Evolutionary conservation across 2,329 filamentous ascomycete species (phyloP), one percentile per base, ranked within the genome.

Genomic region (Trichoderma sp.): DNA sequence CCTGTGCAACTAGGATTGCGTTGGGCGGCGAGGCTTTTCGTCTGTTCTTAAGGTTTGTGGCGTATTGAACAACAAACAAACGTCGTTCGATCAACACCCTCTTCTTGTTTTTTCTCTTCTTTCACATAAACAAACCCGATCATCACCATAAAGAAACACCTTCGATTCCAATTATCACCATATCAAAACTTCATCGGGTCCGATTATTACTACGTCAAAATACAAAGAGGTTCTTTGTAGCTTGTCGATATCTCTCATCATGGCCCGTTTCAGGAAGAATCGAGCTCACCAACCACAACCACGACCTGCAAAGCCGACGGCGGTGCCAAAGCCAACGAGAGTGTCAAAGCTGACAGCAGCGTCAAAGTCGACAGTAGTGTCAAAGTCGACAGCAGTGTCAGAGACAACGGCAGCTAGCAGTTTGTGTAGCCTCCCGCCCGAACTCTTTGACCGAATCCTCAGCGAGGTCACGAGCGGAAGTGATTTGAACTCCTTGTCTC

Each of bases 401-500:
- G 3, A 11, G 8, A 5, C n/a, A 8, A 43, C n/a, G 47, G 32
- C 30, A 6, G 70, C 63, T 60, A 26, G 21, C 12, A 21, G 24
- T 7, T 28, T 72, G 6, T 3, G 39, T 8, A 51, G 36, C 24
- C 39, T 73, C 18, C 71, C 71, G 2, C 21, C 15, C 4, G 71
- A 73, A n/a, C 30, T 73, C 21, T 12, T 66, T 4, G 9, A 60
- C 4, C 28, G 53, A 9, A 71, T 73, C 28, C 6, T 71, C 21
- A 9, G 8, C 12, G 3, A 39, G 12, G 21, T 73, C 34, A 14
- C 6, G 15, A 28, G 11, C 8, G 7, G 3, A 6, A 6, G 14
- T 4, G 71, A 72, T 43, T 18, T 72, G 5, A 70, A 15, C 30
- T 70, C 47, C 21, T 66, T 72, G n/a, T 43, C 30, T 30, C 43